phyloP scores from a whole-genome alignment of 345 rosid species.

The Populus nigra region DNA sequence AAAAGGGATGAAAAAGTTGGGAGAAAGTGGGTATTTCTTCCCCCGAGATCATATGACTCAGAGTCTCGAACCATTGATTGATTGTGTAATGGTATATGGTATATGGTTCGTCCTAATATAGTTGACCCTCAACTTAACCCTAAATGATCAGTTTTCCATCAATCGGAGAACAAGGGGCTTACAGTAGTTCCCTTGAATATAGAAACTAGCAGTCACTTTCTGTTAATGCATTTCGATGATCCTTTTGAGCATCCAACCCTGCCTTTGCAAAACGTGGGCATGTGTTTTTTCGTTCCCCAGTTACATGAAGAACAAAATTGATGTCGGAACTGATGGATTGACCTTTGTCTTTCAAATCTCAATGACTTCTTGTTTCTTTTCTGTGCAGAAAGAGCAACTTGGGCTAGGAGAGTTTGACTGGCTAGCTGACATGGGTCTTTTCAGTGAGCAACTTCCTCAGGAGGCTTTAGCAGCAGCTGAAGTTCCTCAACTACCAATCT shows the following conservation, averaged over 20 bases:
- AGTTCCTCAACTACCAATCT: conserved; percentile 76
- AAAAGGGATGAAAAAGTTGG: not conserved
- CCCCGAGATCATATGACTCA: not conserved
- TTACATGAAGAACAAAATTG: not conserved
- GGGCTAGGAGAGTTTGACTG: conserved; percentile 80
- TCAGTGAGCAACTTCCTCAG: conserved; percentile 55
- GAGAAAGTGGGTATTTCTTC: not conserved
- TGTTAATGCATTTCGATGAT: not conserved
- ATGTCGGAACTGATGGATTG: not conserved
- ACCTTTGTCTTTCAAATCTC: not conserved
- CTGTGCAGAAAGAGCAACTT: conserved; percentile 66
- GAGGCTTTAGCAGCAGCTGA: conserved; percentile 74
- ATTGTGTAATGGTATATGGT: not conserved
- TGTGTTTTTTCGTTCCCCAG: not conserved
- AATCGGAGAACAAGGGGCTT: not conserved
- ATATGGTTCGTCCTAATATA: not conserved
- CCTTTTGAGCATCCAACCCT: not conserved
- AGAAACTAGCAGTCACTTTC: not conserved
- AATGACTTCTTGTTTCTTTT: not conserved
- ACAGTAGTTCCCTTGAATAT: not conserved
- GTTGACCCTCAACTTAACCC: not conserved
- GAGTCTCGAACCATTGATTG: not conserved
- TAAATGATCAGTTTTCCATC: not conserved
- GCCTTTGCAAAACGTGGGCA: not conserved
- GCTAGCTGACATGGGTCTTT: conserved; percentile 73